phyloP scores from a whole-genome alignment of 306 rosid species.

The Hippophae gyantsensis region DNA sequence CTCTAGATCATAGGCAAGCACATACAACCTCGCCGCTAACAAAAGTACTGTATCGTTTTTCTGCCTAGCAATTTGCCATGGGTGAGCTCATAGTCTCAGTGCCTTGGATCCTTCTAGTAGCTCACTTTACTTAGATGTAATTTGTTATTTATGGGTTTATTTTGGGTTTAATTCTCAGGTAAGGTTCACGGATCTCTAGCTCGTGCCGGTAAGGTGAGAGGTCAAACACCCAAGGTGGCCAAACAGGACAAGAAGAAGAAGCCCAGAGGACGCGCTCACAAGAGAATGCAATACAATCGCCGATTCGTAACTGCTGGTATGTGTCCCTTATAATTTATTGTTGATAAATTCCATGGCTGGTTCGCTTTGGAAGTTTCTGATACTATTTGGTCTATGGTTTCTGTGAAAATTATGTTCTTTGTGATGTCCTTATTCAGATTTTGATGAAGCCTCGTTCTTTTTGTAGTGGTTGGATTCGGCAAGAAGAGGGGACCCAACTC shows the following conservation, averaged over 20 bases:
- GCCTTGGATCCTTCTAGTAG: not conserved
- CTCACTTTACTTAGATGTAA: not conserved
- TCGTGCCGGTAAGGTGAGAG: conserved; percentile 54
- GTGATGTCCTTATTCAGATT: not conserved
- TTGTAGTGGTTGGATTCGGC: conserved; percentile 29
- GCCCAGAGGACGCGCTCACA: conserved; percentile 48
- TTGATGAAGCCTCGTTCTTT: not conserved
- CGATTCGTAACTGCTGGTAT: conserved; percentile 47
- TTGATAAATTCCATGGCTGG: too few relatives aligned
- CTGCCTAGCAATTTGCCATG: too few relatives aligned
- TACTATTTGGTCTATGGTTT: not conserved
- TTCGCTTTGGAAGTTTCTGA: too few relatives aligned
- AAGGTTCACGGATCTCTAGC: conserved; percentile 50
- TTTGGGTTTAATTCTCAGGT: conserved; percentile 11
- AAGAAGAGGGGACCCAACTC: conserved; percentile 36
- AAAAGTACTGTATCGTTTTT: too few relatives aligned
- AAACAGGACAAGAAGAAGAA: conserved; percentile 53
- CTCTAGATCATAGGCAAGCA: too few relatives aligned
- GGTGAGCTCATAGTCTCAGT: not conserved
- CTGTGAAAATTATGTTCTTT: not conserved
- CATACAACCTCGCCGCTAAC: too few relatives aligned
- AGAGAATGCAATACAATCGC: conserved; percentile 53
- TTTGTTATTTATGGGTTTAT: not conserved
- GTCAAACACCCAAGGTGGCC: conserved; percentile 47
- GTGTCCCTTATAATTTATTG: not conserved